A percentile compares a stretch with the other conserved stretches of the same genome.
Evolutionary conservation across 2,329 filamentous ascomycete species (phyloP).

Genomic region (Fusarium albidum): DNA sequence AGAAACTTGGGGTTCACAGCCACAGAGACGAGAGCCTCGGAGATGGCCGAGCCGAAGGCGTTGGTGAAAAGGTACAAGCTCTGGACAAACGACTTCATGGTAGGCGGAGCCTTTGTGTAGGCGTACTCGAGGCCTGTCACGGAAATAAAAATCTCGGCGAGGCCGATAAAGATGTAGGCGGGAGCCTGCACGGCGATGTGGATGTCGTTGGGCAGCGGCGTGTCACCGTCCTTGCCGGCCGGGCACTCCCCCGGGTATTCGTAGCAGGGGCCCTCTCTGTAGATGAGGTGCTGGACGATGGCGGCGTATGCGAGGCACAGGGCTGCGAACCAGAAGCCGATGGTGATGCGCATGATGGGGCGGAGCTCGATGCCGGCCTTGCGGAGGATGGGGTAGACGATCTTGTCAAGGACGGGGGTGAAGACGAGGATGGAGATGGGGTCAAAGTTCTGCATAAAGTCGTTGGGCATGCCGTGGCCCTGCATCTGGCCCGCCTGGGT

Average conservation of each 20-base stretch:
- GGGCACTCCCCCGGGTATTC: conserved; percentile 51
- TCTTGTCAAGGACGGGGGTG: conserved; percentile 68
- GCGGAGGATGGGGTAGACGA: conserved; percentile 69
- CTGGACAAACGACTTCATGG: conserved; percentile 71
- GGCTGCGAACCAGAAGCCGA: conserved; percentile 66
- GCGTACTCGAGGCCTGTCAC: conserved; percentile 77
- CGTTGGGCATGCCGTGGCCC: conserved; percentile 73
- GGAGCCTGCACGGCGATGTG: conserved; percentile 63
- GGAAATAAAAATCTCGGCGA: conserved; percentile 69
- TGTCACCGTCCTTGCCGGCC: conserved; percentile 41
- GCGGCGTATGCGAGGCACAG: conserved; percentile 66
- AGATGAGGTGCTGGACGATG: conserved; percentile 68
- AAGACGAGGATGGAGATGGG: conserved; percentile 73
- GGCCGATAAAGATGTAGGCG: conserved; percentile 65
- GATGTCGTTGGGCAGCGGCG: conserved; percentile 52
- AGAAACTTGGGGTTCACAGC: conserved; percentile 70
- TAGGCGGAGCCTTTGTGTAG: conserved; percentile 75
- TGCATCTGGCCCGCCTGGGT: conserved; percentile 67
- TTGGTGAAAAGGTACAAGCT: conserved; percentile 68
- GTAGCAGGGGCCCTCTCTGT: conserved; percentile 60
- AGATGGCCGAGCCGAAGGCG: conserved; percentile 66
- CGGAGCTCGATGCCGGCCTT: conserved; percentile 65
- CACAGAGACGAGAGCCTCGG: conserved; percentile 66
- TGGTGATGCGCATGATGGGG: conserved; percentile 71
- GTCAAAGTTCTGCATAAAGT: conserved; percentile 74